Base-by-base conservation (phyloP, 2,329 filamentous ascomycete genomes). In the Rutstroemia sp. region DNA sequence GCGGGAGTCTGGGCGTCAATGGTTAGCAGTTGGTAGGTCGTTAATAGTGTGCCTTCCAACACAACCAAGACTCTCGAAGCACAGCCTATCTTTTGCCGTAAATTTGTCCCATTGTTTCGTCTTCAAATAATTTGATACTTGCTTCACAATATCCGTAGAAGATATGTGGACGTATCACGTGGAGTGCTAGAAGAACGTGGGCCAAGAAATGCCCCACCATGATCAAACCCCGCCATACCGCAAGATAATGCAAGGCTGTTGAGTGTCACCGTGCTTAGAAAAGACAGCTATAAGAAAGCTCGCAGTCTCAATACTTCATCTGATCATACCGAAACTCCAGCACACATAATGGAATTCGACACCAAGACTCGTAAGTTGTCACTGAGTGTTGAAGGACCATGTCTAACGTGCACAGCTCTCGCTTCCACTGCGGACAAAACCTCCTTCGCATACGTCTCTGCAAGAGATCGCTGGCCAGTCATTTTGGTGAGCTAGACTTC, bases 361-460 rank as follows among this genome's bases (percentile, higher is more conserved):
- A 82, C 86, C 8, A 86, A 88, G 72, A 88, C 79, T 48, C 79
- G 88, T 91, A 74, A 68, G 86, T 70, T 42, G 25, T 50, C 47
- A 19, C 12, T 17, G 23, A 7, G 12, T 10, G 39, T 16, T 52
- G 25, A 16, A 47, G 50, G 50, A 39, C 19, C 16, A 30, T 16
- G 27, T 48, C 59, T 55, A 60, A 41, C 49, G 45, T 27, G 6
- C 16, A 23, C 66, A 95, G 89, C 86, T 48, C 84, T 83, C 59
- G 95, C 87, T 71, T 79, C 78, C 64, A 97, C 91, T 39, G 84
- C 80, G 65, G 92, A 97, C 75, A 82, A 82, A 67, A 88, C 79
- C 44, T 96, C 91, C 48, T 97, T 97, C 70, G 94, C 88, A 52
- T 90, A 85, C 72, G 78, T 85, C 58, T 96, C 94, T 8, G 92